A percentile compares a stretch with the other conserved stretches of the same genome.
These are phyloP conservation scores for Whalleya microplaca DNA, from an alignment of 2,329 filamentous ascomycete species.

Conservation along the genomic window DNA sequence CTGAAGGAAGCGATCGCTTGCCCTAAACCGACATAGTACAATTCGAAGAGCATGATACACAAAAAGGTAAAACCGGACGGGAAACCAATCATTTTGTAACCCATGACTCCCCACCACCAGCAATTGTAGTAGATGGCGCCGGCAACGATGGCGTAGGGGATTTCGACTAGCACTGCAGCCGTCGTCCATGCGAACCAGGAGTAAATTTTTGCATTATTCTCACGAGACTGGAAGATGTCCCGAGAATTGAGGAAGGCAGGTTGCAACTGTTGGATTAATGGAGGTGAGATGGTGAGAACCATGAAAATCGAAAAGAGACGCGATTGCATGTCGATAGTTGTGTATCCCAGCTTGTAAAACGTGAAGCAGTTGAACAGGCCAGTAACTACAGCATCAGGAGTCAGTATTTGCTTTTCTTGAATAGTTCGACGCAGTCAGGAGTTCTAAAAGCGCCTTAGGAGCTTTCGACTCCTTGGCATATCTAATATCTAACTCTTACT, in stretches of 20 bases:
- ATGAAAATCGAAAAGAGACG: slow-evolving; percentile 78
- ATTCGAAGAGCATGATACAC: slow-evolving; percentile 59
- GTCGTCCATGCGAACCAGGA: slow-evolving; percentile 73
- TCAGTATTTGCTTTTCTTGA: not conserved
- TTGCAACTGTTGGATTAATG: slow-evolving; percentile 77
- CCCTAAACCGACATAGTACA: slow-evolving; percentile 31
- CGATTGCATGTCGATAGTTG: slow-evolving; percentile 67
- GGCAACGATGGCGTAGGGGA: slow-evolving; percentile 70
- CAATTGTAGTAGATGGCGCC: slow-evolving; percentile 67
- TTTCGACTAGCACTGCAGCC: slow-evolving; percentile 67
- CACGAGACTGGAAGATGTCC: slow-evolving; percentile 70
- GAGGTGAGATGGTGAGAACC: slow-evolving; percentile 74
- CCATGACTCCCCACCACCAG: slow-evolving; percentile 61
- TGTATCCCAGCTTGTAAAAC: slow-evolving; percentile 64
- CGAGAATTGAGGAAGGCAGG: slow-evolving; percentile 70
- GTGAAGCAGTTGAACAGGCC: slow-evolving; percentile 73
- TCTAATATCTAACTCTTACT: not conserved
- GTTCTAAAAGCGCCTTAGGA: not conserved
- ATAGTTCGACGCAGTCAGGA: not conserved
- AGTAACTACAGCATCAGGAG: slow-evolving; percentile 41
- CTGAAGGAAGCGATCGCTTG: slow-evolving; percentile 64
- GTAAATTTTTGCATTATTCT: slow-evolving; percentile 80
- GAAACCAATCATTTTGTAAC: slow-evolving; percentile 55
- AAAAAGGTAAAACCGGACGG: slow-evolving; percentile 65
- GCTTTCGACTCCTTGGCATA: not conserved